Evolutionary conservation across 345 rosid species (phyloP), one percentile per base, ranked within the genome.

Genomic region (Stellera chamaejasme): DNA sequence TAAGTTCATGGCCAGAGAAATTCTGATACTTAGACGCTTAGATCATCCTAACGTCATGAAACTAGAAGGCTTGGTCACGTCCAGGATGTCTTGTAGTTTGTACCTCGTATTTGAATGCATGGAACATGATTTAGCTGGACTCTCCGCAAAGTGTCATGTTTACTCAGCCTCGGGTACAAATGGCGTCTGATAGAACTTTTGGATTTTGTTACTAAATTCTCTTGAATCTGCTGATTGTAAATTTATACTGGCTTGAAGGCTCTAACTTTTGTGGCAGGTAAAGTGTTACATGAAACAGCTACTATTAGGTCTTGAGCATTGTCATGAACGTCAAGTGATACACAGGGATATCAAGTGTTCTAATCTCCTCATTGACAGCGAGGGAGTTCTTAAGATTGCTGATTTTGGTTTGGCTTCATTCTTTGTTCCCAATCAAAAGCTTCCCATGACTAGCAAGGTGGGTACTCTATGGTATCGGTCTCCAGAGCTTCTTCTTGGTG

Each of bases 111-210:
- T 83, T 53, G 81, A 78, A 61, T 83, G 80, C 62, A 80, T 83
- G 86, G 90, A 78, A 61, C 90, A 83, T 45, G 90, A 83, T 69
- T 69, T 83, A 66, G 90, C 90, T 52, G 90, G 90, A 62, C 86
- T 83, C 46, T 83, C 86, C 36, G 83, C 84, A 86, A 0, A 66
- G 60, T 27, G 72, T 80, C 68, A 80, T 66, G 64, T 83, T 83
- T 72, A 83, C 86, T 0, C 79, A 78, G 62, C 43, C 86, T 36
- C 90, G 80, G 84, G 90, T 80, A 49, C 27, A 2, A 26, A 32
- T 32, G 5, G 7, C 5, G 5, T 32, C 39, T 32, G 5, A 8
- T 0, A 5, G 5, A 19, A 13, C 27, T 32, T 58, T 1, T 32
- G 39, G 39, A 5, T 27, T 59, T 47, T 48, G 10, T 59, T 46